These are phyloP conservation scores for Penicillium sumatraense DNA, from an alignment of 2,329 filamentous ascomycete species.

Conservation along the genomic window DNA sequence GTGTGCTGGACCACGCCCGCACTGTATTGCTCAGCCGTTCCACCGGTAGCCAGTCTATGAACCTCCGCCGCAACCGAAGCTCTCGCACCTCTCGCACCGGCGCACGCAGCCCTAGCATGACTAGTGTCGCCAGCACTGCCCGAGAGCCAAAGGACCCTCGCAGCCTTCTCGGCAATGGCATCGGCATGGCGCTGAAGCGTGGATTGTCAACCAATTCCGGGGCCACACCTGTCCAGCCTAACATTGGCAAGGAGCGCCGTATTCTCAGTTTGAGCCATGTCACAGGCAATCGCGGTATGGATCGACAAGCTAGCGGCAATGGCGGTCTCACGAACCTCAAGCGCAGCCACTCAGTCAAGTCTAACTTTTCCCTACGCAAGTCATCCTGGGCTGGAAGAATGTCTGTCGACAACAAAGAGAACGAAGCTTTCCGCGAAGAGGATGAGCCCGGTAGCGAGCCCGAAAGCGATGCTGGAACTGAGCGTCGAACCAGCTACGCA, in stretches of 20 bases:
- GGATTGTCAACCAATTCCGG: slow-evolving; percentile 50
- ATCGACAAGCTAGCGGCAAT: slow-evolving; percentile 39
- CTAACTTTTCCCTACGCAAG: slow-evolving; percentile 65
- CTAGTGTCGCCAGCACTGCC: slow-evolving; percentile 40
- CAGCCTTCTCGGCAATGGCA: slow-evolving; percentile 45
- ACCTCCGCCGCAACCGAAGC: slow-evolving; percentile 54
- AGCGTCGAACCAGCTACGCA: slow-evolving; percentile 49
- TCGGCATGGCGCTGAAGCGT: slow-evolving; percentile 57
- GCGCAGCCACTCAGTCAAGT: slow-evolving; percentile 78
- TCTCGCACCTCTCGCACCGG: slow-evolving; percentile 41
- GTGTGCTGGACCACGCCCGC: slow-evolving; percentile 94
- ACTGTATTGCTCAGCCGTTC: slow-evolving; percentile 74
- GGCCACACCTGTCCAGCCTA: slow-evolving; percentile 50
- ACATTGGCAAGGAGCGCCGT: slow-evolving; percentile 66
- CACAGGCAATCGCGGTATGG: slow-evolving; percentile 65
- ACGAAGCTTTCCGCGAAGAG: slow-evolving; percentile 65
- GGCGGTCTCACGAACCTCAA: slow-evolving; percentile 64
- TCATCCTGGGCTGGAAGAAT: slow-evolving; percentile 67
- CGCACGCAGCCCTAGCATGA: slow-evolving; percentile 38
- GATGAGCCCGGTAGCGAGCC: slow-evolving; percentile 57
- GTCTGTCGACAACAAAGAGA: slow-evolving; percentile 61
- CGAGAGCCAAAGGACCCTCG: slow-evolving; percentile 40
- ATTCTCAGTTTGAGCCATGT: slow-evolving; percentile 93
- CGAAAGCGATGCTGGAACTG: slow-evolving; percentile 57
- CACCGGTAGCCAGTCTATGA: slow-evolving; percentile 60